Base-by-base conservation (phyloP, 257 asterid species). In the Solanum acaule region DNA sequence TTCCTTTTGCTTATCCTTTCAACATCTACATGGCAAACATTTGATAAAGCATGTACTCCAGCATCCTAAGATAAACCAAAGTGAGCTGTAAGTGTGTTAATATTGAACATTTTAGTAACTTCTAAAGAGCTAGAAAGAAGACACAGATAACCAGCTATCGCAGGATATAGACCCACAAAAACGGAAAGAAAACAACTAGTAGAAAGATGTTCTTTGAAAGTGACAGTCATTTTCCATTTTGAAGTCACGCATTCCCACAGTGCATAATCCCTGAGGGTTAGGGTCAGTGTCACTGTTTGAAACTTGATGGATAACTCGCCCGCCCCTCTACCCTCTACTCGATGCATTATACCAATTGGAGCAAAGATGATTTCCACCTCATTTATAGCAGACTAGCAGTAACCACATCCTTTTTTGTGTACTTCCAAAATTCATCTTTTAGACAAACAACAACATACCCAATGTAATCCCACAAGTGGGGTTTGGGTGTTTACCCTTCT, bases 1-100 rank as follows among this genome's bases (percentile, higher is more conserved):
- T 95, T 97, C 91, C 99, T 94, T 93, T 97, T 94, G 94, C 98
- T 97, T 90, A 94, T 94, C 94, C 99, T 93, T 93, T 95, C 98
- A 49, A 94, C 94, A 90, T 96, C 99, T 42, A 95, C 98, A 90
- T 96, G 98, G 89, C 95, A 96, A 68, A 95, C 99, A 93, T 96
- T 96, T 78, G 98, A 94, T 71, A 97, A 86, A 18, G 99, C 98
- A 86, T 96, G 99, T 90, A 97, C 99, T 83, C 99, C 99, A 23
- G 98, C 91, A 94, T 97, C 99, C 99, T 97, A 89, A 92, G 78
- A 59, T 16, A 46, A 49, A 72, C 38, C 38, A 29, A 31, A 20
- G 34, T 22, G 35, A 49, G 70, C 67, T 49, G 68, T 29, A 29
- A 82, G 70, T 82, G 44, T 18, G 70, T 82, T 49, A 31, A 82